These are phyloP conservation scores for Chalciporus piperatus DNA, from an alignment of 768 basidiomycete genomes.

Conservation along the genomic window DNA sequence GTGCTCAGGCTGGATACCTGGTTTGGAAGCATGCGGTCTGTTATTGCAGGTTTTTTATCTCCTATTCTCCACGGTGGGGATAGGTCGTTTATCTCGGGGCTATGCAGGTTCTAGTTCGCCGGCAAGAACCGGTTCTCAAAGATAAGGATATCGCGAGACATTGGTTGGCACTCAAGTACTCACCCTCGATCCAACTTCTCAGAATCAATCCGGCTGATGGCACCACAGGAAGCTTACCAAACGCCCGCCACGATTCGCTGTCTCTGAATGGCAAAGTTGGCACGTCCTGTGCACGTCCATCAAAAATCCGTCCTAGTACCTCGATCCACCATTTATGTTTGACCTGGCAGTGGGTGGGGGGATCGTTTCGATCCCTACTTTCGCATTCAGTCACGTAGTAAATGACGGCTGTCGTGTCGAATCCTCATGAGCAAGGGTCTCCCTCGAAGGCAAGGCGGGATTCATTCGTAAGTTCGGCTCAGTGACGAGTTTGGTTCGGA, in stretches of 20 bases:
- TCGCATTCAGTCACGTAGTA: not conserved
- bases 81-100: not conserved
- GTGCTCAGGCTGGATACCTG: too few relatives aligned
- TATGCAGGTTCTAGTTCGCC: not conserved
- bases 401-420: not conserved
- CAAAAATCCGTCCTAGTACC: slow-evolving; percentile 3
- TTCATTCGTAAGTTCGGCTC: slow-evolving; percentile 15
- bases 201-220: not conserved
- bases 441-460: slow-evolving; percentile 5
- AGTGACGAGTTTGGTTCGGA: not conserved
- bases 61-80: not conserved
- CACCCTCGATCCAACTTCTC: not conserved
- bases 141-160: slow-evolving; percentile 19
- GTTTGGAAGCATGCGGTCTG: too few relatives aligned
- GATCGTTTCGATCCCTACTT: not conserved
- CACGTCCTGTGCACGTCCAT: not conserved
- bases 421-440: not conserved
- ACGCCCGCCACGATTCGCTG: not conserved
- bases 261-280: not conserved
- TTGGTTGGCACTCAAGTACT: slow-evolving; percentile 4
- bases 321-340: slow-evolving; percentile 18
- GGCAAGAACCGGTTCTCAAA: slow-evolving; percentile 5
- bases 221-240: slow-evolving; percentile 17
- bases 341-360: not conserved
- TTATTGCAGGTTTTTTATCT: not conserved